Evolutionary conservation across 1,284 basidiomycete species (phyloP).

Genomic region (Trametes sp.): DNA sequence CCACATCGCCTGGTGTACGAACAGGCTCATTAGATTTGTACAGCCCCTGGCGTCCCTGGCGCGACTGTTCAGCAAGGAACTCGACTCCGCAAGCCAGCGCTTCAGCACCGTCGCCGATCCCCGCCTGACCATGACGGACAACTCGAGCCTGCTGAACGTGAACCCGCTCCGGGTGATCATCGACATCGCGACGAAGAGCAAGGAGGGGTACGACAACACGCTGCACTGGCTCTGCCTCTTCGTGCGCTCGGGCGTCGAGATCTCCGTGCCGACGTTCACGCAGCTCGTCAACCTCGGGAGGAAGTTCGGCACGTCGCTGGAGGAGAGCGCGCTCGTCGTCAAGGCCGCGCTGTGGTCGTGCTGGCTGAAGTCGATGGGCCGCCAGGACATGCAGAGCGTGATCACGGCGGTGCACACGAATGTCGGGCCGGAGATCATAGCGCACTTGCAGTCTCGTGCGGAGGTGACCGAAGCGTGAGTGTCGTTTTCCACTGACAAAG

Average conservation of each 20-base stretch:
- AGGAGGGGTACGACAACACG: slow-evolving; percentile 56
- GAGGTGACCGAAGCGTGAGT: slow-evolving; percentile 31
- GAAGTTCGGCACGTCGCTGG: slow-evolving; percentile 50
- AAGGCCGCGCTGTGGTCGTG: slow-evolving; percentile 57
- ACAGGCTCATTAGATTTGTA: neutral
- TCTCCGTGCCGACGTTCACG: slow-evolving; percentile 60
- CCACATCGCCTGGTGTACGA: neutral
- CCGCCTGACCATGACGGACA: slow-evolving; percentile 39
- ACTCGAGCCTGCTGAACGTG: slow-evolving; percentile 41
- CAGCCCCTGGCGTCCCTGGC: slow-evolving; percentile 63
- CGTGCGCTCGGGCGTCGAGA: slow-evolving; percentile 71
- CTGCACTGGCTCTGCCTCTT: slow-evolving; percentile 73
- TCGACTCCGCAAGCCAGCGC: slow-evolving; percentile 47
- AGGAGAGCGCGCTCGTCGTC: slow-evolving; percentile 55
- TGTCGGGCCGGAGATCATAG: slow-evolving; percentile 48
- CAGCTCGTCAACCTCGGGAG: slow-evolving; percentile 53
- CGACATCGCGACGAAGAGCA: slow-evolving; percentile 51
- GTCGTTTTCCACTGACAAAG: neutral
- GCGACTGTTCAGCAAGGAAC: slow-evolving; percentile 64
- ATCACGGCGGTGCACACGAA: slow-evolving; percentile 57
- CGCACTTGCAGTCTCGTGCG: slow-evolving; percentile 41
- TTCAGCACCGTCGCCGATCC: slow-evolving; percentile 47
- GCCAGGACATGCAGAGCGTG: slow-evolving; percentile 61
- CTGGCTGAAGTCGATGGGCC: slow-evolving; percentile 63
- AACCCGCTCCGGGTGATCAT: slow-evolving; percentile 67